phyloP scores from a whole-genome alignment of 2,329 filamentous ascomycete genomes.

The Pestalotiopsis sp. region DNA sequence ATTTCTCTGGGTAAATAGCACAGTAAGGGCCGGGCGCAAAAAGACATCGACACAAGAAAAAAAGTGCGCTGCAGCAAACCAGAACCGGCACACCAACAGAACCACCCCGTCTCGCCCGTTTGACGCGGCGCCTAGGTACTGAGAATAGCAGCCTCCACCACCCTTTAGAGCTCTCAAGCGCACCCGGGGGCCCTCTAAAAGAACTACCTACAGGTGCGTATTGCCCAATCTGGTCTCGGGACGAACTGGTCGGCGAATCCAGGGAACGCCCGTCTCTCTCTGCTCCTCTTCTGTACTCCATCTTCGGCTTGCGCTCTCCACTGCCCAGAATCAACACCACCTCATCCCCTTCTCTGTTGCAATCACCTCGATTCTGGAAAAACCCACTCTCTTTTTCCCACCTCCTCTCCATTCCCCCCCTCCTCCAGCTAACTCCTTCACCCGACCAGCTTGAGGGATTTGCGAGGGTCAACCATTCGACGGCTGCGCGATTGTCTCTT shows the following conservation, averaged over 20 bases:
- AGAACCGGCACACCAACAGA: neutral
- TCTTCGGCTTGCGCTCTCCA: slow-evolving; percentile 7
- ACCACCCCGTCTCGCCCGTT: neutral
- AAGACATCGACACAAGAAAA: neutral
- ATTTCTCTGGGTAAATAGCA: neutral
- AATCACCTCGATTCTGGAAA: slow-evolving; percentile 4
- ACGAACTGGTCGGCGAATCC: slow-evolving; percentile 1
- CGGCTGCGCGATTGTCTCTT: neutral
- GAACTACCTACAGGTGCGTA: neutral
- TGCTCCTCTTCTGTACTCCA: neutral
- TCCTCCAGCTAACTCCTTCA: slow-evolving; percentile 11
- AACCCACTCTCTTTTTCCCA: slow-evolving; percentile 13
- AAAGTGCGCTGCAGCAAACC: no score
- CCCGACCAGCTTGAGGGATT: neutral
- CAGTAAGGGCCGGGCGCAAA: neutral
- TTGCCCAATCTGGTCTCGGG: neutral
- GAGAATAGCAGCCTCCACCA: neutral
- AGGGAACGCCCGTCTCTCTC: neutral
- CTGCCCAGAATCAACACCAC: slow-evolving; percentile 24
- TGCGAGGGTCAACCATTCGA: slow-evolving; percentile 5
- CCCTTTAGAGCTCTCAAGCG: neutral
- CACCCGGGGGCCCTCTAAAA: neutral
- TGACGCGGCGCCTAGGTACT: neutral
- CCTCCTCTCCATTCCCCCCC: slow-evolving; percentile 15
- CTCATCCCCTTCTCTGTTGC: slow-evolving; percentile 22